Evolutionary conservation across 768 basidiomycete genomes (phyloP), one percentile per base, ranked within the genome.

Genomic region (Leucocoprinus leucothites): DNA sequence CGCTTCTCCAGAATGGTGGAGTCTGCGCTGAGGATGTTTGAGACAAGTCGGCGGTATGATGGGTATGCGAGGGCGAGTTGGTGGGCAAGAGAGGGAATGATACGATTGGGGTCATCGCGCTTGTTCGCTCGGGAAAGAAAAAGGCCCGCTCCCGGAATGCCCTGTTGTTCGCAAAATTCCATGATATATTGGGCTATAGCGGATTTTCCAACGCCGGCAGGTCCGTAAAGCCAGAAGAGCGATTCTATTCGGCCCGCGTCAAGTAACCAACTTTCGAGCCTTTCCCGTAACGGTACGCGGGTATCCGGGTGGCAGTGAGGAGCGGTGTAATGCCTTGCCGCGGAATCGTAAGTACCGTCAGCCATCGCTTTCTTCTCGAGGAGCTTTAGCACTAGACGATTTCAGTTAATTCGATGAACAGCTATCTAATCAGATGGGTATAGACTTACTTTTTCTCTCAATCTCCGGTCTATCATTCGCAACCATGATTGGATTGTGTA

Each of bases 181-280:
- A 47, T 46, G 18, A 58, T 9, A 7, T 45, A 44, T 34, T 53
- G 51, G 1, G 47, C 47, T 8, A 53, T 41, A 6, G 57, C 57
- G 1, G 57, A 49, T 31, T 58, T 58, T 31, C 57, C 57, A 13
- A 36, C 43, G n/a, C 57, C 57, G 3, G 57, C 57, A 21, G 52
- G 47, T 14, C 57, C 57, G 5, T 47, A 40, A 8, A 58, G 45
- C 51, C 51, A 58, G 3, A 51, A 40, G 6, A 58, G 25, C 14
- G 36, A 38, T 21, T 6, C 28, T 22, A 34, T 13, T 18, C 51
- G 42, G 16, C 13, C n/a, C 1, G 14, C 7, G 19, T 45, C 43
- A 1, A 16, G 2, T 5, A 53, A 16, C 43, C 51, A 44, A 8
- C n/a, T 4, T 3, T 22, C 8, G 5, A 53, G 40, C 16, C 18